Conservation (phyloP, 2,329 filamentous ascomycete genomes). For the Botryotinia calthae region DNA sequence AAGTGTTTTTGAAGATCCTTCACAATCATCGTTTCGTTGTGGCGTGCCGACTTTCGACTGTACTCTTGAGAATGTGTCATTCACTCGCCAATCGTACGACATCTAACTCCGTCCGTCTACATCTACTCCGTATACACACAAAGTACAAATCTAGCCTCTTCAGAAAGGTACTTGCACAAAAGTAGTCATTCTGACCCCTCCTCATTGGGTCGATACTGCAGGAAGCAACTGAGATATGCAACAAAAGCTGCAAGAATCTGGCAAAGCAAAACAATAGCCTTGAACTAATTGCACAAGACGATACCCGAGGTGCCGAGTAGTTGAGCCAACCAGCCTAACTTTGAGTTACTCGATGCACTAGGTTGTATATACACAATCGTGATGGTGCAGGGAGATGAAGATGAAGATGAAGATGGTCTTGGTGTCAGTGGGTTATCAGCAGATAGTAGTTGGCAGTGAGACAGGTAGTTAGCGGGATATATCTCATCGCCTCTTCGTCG, state of each 20-base stretch:
- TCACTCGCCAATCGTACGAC: not conserved
- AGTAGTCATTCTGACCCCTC: not conserved
- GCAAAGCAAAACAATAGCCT: not conserved
- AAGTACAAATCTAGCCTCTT: not conserved
- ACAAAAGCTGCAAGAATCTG: constrained; percentile 6
- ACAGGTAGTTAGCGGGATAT: not conserved
- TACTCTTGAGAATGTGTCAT: not conserved
- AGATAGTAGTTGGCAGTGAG: not conserved
- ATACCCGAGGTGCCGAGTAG: not conserved
- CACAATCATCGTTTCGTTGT: not conserved
- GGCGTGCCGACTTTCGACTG: not conserved
- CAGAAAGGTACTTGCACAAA: not conserved
- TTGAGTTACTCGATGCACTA: not conserved
- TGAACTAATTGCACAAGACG: not conserved
- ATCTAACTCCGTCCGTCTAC: not conserved
- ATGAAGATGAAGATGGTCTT: not conserved
- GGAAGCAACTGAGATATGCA: constrained; percentile 13
- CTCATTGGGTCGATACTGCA: not conserved
- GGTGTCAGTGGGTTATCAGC: not conserved
- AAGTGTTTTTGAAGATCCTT: not conserved
- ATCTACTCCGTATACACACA: not conserved
- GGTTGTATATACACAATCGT: not conserved
- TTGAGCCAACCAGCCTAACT: not conserved
- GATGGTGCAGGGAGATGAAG: not conserved
- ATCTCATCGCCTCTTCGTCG: not conserved